Evolutionary conservation across 345 rosid genomes (phyloP).

Genomic region (Syzygium jambos): DNA sequence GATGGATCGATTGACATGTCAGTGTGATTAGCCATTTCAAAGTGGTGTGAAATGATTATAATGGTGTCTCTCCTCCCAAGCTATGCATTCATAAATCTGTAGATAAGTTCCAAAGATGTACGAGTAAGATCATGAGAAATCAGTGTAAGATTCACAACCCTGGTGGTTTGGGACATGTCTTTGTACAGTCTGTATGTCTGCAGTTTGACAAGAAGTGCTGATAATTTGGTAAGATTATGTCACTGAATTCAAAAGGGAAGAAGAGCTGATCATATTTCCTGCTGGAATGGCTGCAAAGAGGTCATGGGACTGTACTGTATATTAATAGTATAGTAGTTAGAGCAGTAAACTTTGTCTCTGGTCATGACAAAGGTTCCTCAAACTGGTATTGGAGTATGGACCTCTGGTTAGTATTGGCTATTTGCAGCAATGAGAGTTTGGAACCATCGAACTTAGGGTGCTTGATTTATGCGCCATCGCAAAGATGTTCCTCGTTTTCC

Average conservation of each 20-base stretch:
- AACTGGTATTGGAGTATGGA: neutral
- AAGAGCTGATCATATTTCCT: neutral
- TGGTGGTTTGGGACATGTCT: neutral
- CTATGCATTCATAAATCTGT: neutral
- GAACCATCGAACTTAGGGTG: neutral
- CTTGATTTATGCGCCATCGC: neutral
- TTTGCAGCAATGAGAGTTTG: neutral
- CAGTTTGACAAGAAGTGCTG: neutral
- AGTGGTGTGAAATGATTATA: neutral
- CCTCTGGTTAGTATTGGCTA: neutral
- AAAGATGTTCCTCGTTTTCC: neutral
- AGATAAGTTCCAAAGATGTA: neutral
- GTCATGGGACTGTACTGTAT: neutral
- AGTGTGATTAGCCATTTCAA: neutral
- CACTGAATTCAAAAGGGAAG: neutral
- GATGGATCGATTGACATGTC: neutral
- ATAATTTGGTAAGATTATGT: neutral
- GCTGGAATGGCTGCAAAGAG: neutral
- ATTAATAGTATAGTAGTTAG: neutral
- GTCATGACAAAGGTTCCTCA: neutral
- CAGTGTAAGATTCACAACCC: neutral
- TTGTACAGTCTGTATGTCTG: neutral
- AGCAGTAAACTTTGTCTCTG: neutral
- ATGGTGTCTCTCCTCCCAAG: neutral
- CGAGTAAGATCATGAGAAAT: neutral